Conservation (phyloP, 176 grass and related monocot genomes). For the Melocanna baccifera region DNA sequence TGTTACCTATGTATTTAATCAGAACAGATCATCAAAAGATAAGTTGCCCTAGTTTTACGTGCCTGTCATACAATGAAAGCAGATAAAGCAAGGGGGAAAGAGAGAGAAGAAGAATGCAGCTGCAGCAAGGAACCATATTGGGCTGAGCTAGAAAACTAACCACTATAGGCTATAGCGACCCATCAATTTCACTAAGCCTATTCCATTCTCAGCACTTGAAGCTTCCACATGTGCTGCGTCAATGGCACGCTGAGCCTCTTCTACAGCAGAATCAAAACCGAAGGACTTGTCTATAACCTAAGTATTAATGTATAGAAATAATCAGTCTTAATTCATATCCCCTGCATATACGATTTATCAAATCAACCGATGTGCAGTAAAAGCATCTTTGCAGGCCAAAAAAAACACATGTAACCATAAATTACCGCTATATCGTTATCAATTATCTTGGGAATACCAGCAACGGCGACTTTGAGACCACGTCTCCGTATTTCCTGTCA, state of each 20-base stretch:
- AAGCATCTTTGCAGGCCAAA: background rate
- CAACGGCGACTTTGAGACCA: constrained; percentile 65
- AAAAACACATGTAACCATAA: background rate
- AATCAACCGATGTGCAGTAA: background rate
- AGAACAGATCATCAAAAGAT: background rate
- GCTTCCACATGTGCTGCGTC: constrained; percentile 96
- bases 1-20: constrained; percentile 95
- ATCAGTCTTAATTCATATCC: constrained; percentile 3
- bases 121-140: background rate
- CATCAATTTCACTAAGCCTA: constrained; percentile 96
- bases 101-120: background rate
- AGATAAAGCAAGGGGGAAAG: background rate
- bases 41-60: background rate
- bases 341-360: background rate
- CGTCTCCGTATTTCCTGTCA: constrained; percentile 76
- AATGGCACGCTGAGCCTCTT: constrained; percentile 96
- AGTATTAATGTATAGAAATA: constrained; percentile 20
- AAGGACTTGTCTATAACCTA: constrained; percentile 98
- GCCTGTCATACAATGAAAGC: background rate
- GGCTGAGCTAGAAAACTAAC: constrained; percentile 50
- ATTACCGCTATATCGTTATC: constrained; percentile 91
- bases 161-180: constrained; percentile 97
- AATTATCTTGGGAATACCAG: constrained; percentile 80
- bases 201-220: constrained; percentile 86
- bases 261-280: constrained; percentile 94